Base-by-base conservation (phyloP, 2,329 filamentous ascomycete species). In the Ampelomyces quisqualis region DNA sequence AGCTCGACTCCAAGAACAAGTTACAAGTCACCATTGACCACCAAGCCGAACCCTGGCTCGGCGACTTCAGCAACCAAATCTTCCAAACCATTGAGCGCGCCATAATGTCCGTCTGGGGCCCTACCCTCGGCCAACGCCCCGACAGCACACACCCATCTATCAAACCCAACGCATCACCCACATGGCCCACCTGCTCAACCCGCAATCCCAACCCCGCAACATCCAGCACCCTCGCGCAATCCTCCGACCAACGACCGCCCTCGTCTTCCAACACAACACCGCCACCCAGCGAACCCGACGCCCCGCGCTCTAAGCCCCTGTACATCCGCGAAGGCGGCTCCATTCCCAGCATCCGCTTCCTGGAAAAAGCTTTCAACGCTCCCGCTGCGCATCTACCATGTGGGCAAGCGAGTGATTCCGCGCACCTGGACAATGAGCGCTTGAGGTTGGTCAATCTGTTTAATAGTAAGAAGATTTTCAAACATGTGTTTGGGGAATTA, bases 241-340 rank as follows among this genome's bases (percentile, higher is more conserved):
- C 58, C 14, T 46, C 49, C 1, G 58, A 64, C 13, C 38, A 54
- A 14, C 39, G 5, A 5, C 26, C n/a, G 9, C 13, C 33, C 2
- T 26, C 42, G 7, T 47, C 51, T 4, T 27, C 7, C 9, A 34
- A n/a, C n/a, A n/a, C n/a, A n/a, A n/a, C 23, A 9, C 21, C 51
- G 5, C 34, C 40, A 7, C 26, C 4, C 15, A 22, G 32, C 7
- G 30, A 14, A 21, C 13, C 19, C 2, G 6, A 14, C 14, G 10
- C 45, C 1, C 30, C 50, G 5, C 35, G 73, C 6, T 34, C 30
- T 0, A 86, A 84, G 56, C 91, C 90, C 0, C 75, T 98, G 3
- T 97, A 95, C 65, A 98, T 98, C 54, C 81, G 93, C 7, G 93
- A 98, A 70, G 93, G 93, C 9, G 93, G 93, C 4, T 94, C 87